Base-by-base conservation (phyloP, 179 eudicot genomes). In the Amaranthus tricolor region DNA sequence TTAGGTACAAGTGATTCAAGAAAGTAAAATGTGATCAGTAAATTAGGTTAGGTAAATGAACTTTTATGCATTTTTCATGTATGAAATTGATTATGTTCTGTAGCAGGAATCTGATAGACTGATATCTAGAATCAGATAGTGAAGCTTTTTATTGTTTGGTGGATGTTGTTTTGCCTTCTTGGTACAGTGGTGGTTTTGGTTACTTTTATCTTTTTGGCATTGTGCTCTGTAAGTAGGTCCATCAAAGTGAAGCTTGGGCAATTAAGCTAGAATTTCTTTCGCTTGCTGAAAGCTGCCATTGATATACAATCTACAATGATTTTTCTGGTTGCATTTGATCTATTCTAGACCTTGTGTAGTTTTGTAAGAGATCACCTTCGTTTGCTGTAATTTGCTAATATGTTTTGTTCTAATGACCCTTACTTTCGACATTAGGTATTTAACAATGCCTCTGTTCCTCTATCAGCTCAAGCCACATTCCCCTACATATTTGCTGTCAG, bases 391-490 rank as follows among this genome's bases (percentile, higher is more conserved):
- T 24, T 48, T 76, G 64, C 55, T 55, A 58, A 5, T 17, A 13
- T 17, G 47, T 66, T 76, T 10, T 57, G 55, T 60, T 57, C 40
- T 71, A 53, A 59, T 62, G 20, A 2, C 44, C 40, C 9, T 21
- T 24, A 12, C 44, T 16, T 57, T 51, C 44, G 16, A 31, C 68
- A n/a, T n/a, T 58, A 90, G 95, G 85, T 74, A 54, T 89, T 90
- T 17, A 92, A 88, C 84, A 89, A 90, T 47, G 97, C 93, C 68
- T 81, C 96, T 45, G 90, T 92, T 70, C 96, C 98, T 45, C 80
- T 95, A 58, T 92, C 95, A 50, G 91, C 89, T 73, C 96, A 90
- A 83, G 98, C 97, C 58, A 78, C 98, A 44, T 94, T 88, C 80
- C 96, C 96, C 53, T 92, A 90, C 76, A 31, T 86, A 43, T 90